phyloP scores from a whole-genome alignment of 1,284 basidiomycete genomes.

The Clitocybe nebularis region DNA sequence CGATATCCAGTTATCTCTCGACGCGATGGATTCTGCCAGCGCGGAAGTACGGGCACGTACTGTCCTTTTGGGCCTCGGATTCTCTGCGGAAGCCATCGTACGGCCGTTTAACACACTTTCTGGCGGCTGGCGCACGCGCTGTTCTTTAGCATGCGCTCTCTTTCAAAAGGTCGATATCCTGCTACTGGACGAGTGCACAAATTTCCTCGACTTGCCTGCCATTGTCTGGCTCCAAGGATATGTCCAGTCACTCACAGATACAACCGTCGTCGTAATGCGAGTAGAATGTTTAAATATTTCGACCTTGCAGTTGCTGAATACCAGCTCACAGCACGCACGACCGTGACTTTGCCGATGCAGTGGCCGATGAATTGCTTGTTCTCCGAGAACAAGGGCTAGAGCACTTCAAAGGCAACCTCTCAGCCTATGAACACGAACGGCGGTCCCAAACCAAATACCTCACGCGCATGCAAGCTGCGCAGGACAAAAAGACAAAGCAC shows the following conservation, averaged over 20 bases:
- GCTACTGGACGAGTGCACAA: slow-evolving; percentile 45
- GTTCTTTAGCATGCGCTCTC: slow-evolving; percentile 73
- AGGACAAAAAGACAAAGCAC: slow-evolving; percentile 32
- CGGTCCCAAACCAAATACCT: slow-evolving; percentile 46
- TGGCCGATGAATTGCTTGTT: slow-evolving; percentile 67
- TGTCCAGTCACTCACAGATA: slow-evolving; percentile 38
- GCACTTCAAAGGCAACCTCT: slow-evolving; percentile 61
- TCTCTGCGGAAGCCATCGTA: slow-evolving; percentile 46
- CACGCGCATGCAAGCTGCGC: slow-evolving; percentile 46
- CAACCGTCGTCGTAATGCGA: slow-evolving; percentile 56
- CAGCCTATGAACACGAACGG: slow-evolving; percentile 53
- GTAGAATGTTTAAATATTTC: slow-evolving; percentile 3
- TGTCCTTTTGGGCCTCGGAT: slow-evolving; percentile 66
- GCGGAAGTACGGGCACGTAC: slow-evolving; percentile 53
- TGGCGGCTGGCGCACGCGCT: slow-evolving; percentile 70
- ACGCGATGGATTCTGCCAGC: slow-evolving; percentile 36
- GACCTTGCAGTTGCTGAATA: neutral
- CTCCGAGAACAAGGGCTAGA: slow-evolving; percentile 53
- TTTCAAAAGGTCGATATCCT: slow-evolving; percentile 74
- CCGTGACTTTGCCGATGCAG: slow-evolving; percentile 61
- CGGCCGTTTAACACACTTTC: slow-evolving; percentile 49
- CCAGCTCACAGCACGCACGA: slow-evolving; percentile 50
- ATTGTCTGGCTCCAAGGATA: slow-evolving; percentile 70
- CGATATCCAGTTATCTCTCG: slow-evolving; percentile 34
- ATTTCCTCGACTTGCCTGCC: slow-evolving; percentile 40